These are phyloP conservation scores for Penicillium rolfsii DNA, from an alignment of 2,329 filamentous ascomycete genomes.

Conservation along the genomic window DNA sequence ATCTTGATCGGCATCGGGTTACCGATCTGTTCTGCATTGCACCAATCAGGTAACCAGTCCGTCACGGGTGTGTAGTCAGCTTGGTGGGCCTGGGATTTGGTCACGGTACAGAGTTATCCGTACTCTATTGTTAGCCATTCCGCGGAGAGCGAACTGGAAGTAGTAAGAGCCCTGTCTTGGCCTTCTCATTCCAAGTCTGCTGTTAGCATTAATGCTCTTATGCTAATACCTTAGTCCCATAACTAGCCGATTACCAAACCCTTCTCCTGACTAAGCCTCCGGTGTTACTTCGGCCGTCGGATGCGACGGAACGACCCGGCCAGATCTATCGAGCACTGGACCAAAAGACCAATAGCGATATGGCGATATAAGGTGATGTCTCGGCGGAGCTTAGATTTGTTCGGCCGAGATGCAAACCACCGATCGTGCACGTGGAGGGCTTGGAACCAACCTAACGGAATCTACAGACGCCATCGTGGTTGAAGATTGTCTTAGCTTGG, in stretches of 20 bases:
- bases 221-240: not conserved
- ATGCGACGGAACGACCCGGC: constrained; percentile 4
- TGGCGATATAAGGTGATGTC: not conserved
- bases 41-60: constrained; percentile 6
- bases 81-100: not conserved
- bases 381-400: constrained; percentile 2
- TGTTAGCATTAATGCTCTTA: not conserved
- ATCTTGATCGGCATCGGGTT: constrained; percentile 20
- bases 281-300: constrained; percentile 15
- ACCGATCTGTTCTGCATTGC: constrained; percentile 19
- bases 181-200: not conserved
- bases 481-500: not conserved
- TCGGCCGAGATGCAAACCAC: constrained; percentile 1
- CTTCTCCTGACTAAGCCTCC: constrained; percentile 5
- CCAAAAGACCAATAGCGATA: no score
- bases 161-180: not conserved
- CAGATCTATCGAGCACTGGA: not conserved
- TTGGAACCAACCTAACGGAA: not conserved
- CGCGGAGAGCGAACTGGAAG: not conserved
- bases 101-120: not conserved
- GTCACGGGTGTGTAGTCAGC: no score
- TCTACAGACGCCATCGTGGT: not conserved
- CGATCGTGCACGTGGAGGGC: constrained; percentile 6
- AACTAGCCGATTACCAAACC: no score
- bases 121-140: not conserved